Evolutionary conservation across 768 basidiomycete species (phyloP).

Genomic region (Suillus lakei): DNA sequence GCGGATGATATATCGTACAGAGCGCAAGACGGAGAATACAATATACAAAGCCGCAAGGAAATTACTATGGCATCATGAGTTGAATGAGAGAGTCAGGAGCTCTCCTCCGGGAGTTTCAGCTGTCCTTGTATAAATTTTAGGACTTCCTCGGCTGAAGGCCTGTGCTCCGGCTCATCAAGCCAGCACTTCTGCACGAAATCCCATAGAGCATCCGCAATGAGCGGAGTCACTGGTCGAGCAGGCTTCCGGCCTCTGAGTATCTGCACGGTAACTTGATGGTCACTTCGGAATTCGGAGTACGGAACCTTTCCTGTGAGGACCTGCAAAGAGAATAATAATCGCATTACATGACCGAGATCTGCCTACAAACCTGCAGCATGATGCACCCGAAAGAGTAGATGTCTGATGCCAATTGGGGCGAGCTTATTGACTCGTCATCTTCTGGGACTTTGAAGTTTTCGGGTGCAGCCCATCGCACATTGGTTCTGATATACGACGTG

Average conservation of each 20-base stretch:
- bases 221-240: neutral
- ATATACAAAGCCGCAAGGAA: neutral
- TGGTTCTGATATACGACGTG: conserved; percentile 21
- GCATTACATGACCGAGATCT: conserved; percentile 21
- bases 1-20: too few species aligned
- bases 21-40: conserved; percentile 11
- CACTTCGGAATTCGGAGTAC: conserved; percentile 3
- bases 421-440: neutral
- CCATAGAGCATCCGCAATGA: conserved; percentile 1
- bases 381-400: conserved; percentile 43
- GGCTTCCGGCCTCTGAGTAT: conserved; percentile 3
- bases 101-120: conserved; percentile 5
- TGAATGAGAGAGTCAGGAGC: neutral
- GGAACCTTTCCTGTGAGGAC: conserved; percentile 11
- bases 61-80: neutral
- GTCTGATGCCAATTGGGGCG: conserved; percentile 19
- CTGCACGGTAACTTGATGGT: conserved; percentile 1
- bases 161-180: conserved; percentile 16
- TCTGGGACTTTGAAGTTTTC: conserved; percentile 11
- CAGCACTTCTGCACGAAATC: conserved; percentile 15
- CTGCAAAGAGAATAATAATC: neutral
- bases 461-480: conserved; percentile 14
- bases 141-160: conserved; percentile 3
- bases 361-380: conserved; percentile 31
- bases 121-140: conserved; percentile 2